These are phyloP conservation scores for Suillus bovinus DNA, from an alignment of 768 basidiomycete genomes.

Conservation along the genomic window DNA sequence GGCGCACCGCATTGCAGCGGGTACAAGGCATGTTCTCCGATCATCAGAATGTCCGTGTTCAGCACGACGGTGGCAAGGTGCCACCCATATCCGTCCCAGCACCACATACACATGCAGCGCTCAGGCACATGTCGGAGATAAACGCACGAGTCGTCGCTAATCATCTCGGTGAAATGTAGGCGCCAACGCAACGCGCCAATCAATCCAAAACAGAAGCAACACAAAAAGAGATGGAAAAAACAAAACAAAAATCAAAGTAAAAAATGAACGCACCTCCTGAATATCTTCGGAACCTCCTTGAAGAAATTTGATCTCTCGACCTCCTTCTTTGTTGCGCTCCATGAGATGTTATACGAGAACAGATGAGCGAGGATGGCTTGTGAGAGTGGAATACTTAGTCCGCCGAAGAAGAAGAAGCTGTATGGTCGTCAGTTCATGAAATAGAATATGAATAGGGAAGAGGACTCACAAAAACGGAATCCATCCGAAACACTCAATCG, in stretches of 20 bases:
- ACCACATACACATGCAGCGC: neutral
- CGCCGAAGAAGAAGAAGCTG: slow-evolving; percentile 56
- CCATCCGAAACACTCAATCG: slow-evolving; percentile 29
- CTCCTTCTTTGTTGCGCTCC: slow-evolving; percentile 73
- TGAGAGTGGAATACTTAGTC: slow-evolving; percentile 54
- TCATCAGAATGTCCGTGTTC: neutral
- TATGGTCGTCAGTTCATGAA: neutral
- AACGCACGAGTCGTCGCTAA: too few relatives aligned
- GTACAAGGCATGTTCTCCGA: slow-evolving; percentile 2
- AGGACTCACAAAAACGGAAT: slow-evolving; percentile 38
- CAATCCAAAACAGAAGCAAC: neutral
- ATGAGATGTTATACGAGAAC: slow-evolving; percentile 58
- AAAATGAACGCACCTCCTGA: slow-evolving; percentile 40
- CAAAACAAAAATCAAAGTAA: neutral
- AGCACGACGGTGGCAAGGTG: neutral
- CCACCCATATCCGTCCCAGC: neutral
- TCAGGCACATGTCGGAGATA: neutral
- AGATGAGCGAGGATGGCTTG: slow-evolving; percentile 55
- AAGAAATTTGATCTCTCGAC: slow-evolving; percentile 90
- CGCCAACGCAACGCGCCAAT: slow-evolving; percentile 35
- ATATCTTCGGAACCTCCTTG: slow-evolving; percentile 83
- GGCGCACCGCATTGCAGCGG: neutral
- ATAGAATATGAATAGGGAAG: too few relatives aligned
- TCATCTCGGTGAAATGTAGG: too few relatives aligned
- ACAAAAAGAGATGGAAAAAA: neutral